Evolutionary conservation across 1,284 basidiomycete genomes (phyloP), one percentile per base, ranked within the genome.

Genomic region (Cutaneotrichosporon dermatis): DNA sequence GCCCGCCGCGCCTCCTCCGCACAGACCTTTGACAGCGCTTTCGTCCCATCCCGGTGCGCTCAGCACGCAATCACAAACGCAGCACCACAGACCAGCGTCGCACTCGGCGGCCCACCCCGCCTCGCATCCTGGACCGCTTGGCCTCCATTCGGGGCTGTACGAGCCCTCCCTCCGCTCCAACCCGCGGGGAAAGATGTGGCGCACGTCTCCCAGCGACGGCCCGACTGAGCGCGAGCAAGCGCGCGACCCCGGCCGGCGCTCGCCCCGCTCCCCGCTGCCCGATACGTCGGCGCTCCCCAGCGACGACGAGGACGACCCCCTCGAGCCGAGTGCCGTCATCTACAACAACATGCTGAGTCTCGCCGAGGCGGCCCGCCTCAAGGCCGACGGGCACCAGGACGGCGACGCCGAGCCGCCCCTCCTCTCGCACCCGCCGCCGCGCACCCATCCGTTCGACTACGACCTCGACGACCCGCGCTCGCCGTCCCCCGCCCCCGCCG

Each of bases 1-100:
- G 25, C 25, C 25, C 25, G 25, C n/a, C 49, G 68, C 75, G 55
- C 79, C 81, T 33, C 9, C 11, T 49, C 34, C 34, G 33, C 46
- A 57, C 83, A 44, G 36, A 45, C 79, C 6, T 85, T 83, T 71
- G 81, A 40, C 8, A 12, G 39, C 39, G 8, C 39, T 12, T 9
- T 40, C 39, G 39, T 40, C 83, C 12, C 81, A n/a, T n/a, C 9
- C 43, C n/a, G 43, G 37, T 33, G n/a, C 15, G 16, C 36, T n/a
- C 4, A 33, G 40, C 11, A n/a, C 40, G 40, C 39, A 40, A 40
- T 34, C 39, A 41, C 11, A 41, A 35, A 3, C 16, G 13, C 51
- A 53, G 37, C n/a, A 7, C 13, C 13, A 35, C 39, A 25, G 39
- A 40, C 39, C 39, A 9, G 39, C 39, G 8, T 40, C 12, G 12